Evolutionary conservation across 1,284 basidiomycete genomes (phyloP), one percentile per base, ranked within the genome.

Genomic region (Ganoderma boninense): DNA sequence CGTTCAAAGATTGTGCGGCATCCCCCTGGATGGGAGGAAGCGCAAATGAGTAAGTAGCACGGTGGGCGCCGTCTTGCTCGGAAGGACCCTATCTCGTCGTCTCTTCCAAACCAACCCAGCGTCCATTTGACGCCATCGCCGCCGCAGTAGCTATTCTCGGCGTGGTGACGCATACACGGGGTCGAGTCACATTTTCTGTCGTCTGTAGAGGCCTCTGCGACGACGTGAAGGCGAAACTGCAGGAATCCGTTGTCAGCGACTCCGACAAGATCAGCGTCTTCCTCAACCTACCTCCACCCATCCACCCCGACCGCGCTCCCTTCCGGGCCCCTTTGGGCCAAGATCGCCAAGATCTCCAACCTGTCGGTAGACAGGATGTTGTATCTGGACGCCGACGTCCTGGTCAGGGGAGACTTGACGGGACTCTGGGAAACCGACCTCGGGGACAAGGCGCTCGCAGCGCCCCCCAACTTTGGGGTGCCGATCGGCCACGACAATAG

Each of bases 321-420:
- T 43, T 71, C 79, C 66, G 84, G 84, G 2, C 65, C 80, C 2
- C 75, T 77, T 0, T 90, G 87, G 88, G 86, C 84, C 0, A 90
- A 89, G 76, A 68, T 89, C 29, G 86, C 87, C 64, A 80, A 88
- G 77, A 76, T 86, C 42, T 70, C 73, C 0, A 67, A 80, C 20
- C 74, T 89, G 20, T 88, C 87, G 0, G 82, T 86, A 14, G 86
- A 89, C 73, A 80, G 86, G 0, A 83, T 83, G 7, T 76, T 89
- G 6, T 89, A 89, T 74, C 80, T 89, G 18, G 88, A 90, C 65
- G 85, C 86, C 4, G 89, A 90, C 73, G 79, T 84, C 14, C 78
- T 90, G 1, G 82, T 89, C 16, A 82, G 85, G 16, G 76, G 66
- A n/a, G 81, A 83, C 71, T 59, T 89, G 59, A 76, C 70, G 43